A percentile compares a stretch with the other conserved stretches of the same genome.
Conservation (phyloP, 1,284 basidiomycete species). For the Heterobasidion parviporum region DNA sequence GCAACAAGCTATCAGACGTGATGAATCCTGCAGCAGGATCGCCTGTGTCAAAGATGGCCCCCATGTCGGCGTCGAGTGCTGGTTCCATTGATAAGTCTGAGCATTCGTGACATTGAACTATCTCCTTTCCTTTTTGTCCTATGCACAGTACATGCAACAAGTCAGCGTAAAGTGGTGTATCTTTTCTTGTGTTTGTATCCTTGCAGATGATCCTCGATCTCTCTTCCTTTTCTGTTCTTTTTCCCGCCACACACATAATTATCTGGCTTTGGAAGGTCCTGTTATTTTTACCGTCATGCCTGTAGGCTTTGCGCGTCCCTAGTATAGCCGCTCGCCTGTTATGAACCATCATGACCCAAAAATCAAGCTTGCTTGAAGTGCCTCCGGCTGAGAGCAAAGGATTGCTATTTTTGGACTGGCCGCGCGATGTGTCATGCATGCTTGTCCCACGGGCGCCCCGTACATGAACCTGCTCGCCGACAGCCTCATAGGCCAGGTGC, state of each 20-base stretch:
- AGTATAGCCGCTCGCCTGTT: not conserved
- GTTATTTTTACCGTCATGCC: not conserved
- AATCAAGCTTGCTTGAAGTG: not conserved
- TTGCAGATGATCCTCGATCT: not conserved
- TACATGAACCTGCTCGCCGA: too few species aligned
- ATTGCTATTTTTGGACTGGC: too few species aligned
- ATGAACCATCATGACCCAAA: not conserved
- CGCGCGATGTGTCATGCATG: too few species aligned
- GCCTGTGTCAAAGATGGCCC: slow-evolving; percentile 26
- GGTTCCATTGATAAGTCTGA: not conserved
- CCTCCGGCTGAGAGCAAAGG: too few species aligned
- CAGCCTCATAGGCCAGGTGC: too few species aligned
- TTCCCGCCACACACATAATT: not conserved
- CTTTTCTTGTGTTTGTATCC: not conserved
- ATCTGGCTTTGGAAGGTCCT: not conserved
- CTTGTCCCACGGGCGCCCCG: too few species aligned
- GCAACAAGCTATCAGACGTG: slow-evolving; percentile 42
- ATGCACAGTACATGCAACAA: not conserved
- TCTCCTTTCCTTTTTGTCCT: not conserved
- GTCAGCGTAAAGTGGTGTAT: not conserved
- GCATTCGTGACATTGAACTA: not conserved
- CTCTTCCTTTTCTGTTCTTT: not conserved
- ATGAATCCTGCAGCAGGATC: slow-evolving; percentile 36
- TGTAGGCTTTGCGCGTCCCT: too few species aligned
- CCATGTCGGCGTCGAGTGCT: slow-evolving; percentile 26